Evolutionary conservation across 1,139 yeast genomes (phyloP).

Genomic region (Wickerhamiella infanticola): DNA sequence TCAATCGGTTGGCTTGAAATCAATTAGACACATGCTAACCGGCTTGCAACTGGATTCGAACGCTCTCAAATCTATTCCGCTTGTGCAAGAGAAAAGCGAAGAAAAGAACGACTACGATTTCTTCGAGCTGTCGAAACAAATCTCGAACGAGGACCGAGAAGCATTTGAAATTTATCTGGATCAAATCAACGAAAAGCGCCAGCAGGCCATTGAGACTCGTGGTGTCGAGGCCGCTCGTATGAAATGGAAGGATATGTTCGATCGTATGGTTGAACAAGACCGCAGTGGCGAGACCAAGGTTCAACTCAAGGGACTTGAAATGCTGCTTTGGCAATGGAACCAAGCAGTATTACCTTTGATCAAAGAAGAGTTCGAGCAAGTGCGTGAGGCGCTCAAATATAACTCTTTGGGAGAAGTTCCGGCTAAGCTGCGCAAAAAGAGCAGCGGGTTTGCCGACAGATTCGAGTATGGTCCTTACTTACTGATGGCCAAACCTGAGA

Average conservation of each 20-base stretch:
- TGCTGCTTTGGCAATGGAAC: constrained; percentile 66
- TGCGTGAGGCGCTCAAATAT: constrained; percentile 17
- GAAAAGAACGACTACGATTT: constrained; percentile 39
- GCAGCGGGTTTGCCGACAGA: constrained; percentile 32
- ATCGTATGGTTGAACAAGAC: constrained; percentile 42
- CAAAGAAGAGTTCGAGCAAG: constrained; percentile 41
- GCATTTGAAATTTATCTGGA: constrained; percentile 54
- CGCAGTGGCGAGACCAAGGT: constrained; percentile 34
- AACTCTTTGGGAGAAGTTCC: constrained; percentile 9
- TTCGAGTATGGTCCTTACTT: constrained; percentile 68
- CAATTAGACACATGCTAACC: constrained; percentile 59
- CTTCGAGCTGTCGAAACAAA: constrained; percentile 41
- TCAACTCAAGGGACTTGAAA: constrained; percentile 47
- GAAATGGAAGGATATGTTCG: constrained; percentile 77
- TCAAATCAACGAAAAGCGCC: constrained; percentile 57
- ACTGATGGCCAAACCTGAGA: constrained; percentile 54
- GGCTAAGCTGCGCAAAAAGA: constrained; percentile 8
- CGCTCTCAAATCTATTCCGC: constrained; percentile 16
- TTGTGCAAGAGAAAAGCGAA: constrained; percentile 23
- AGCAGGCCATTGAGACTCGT: constrained; percentile 54
- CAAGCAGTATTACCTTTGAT: constrained; percentile 54
- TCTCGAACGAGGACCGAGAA: constrained; percentile 32
- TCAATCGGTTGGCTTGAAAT: constrained; percentile 64
- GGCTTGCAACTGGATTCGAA: constrained; percentile 34
- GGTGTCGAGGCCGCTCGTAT: constrained; percentile 77